Base-by-base conservation (phyloP, 108 stramenopile species). In the Phaeodactylum tricornutum region DNA sequence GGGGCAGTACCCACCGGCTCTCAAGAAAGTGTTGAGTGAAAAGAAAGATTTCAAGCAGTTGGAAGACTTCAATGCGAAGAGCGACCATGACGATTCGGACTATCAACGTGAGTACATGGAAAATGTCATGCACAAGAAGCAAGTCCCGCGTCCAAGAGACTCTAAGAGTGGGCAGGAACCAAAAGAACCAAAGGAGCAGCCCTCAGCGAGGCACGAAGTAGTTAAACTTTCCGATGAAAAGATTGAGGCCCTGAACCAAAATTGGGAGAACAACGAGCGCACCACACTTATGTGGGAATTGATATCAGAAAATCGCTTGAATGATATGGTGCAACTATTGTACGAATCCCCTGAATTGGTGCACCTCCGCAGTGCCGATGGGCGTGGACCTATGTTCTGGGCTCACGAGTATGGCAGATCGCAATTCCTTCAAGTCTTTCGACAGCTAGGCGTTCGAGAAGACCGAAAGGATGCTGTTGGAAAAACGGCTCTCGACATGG, bases 41-140 rank as follows among this genome's bases (percentile, higher is more conserved):
- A 90, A 91, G 58, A 75, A 65, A 52, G 89, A 91, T 59, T 95
- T 95, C 47, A 64, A 49, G 20, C 84, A 86, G 33, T 69, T 93
- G 19, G 94, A 93, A 63, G 92, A 96, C 72, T 96, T 96, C 68
- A 93, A 96, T 61, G 20, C 47, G 4, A 70, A 72, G 47, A 55
- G 57, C 11, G 56, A 29, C 15, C 64, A 66, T 15, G 61, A 57
- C 31, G 87, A 92, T 46, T 61, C 59, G 15, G 87, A 88, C 21
- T 72, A 77, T 26, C 77, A 79, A 50, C 55, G 70, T 43, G 58
- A 89, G 46, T 95, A 95, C 53, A 74, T 90, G 43, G 83, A 91
- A 55, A 72, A 87, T 55, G 56, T 95, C 62, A 59, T 66, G 62
- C 28, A 66, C 23, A 15, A 37, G 44, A 32, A 55, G 50, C 53